These are phyloP conservation scores for Ceriops decandra DNA, from an alignment of 345 rosid genomes.

Conservation along the genomic window DNA sequence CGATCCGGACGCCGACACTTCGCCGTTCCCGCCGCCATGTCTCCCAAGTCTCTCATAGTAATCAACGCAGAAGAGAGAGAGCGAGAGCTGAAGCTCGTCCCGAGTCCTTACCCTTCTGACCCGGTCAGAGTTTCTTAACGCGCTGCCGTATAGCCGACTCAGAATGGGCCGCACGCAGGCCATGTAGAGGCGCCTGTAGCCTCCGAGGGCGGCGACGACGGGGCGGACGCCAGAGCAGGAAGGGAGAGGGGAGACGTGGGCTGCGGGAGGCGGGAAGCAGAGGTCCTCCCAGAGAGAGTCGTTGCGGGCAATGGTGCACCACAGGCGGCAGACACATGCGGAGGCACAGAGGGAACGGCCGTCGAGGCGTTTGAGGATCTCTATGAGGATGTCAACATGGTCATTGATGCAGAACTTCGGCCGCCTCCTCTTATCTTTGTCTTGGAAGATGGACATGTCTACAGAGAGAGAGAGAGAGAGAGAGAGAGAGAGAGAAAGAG, in stretches of 20 bases:
- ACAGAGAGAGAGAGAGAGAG: too few species aligned
- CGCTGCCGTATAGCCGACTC: conserved; percentile 29
- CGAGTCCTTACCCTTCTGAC: conserved; percentile 38
- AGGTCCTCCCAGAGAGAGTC: conserved; percentile 90
- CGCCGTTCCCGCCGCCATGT: conserved; percentile 27
- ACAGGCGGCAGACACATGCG: conserved; percentile 86
- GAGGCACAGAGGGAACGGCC: conserved; percentile 77
- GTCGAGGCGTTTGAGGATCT: conserved; percentile 72
- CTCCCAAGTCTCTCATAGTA: conserved; percentile 66
- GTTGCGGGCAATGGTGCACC: conserved; percentile 63
- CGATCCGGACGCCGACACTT: conserved; percentile 27
- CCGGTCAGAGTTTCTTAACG: conserved; percentile 9
- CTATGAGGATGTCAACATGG: conserved; percentile 72
- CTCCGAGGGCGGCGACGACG: conserved; percentile 80
- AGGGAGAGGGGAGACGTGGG: conserved; percentile 54
- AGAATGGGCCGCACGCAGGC: conserved; percentile 65
- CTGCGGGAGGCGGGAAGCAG: conserved; percentile 47
- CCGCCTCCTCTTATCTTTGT: conserved; percentile 23
- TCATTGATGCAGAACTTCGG: conserved; percentile 62
- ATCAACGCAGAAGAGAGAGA: conserved; percentile 78
- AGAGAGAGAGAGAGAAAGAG: too few species aligned
- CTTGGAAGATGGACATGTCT: background rate
- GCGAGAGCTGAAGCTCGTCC: conserved; percentile 75
- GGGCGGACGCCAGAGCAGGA: conserved; percentile 49
- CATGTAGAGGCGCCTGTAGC: conserved; percentile 83